A percentile compares a stretch with the other conserved stretches of the same genome.
These are phyloP conservation scores for Cryptococcus deneoformans DNA, from an alignment of 1,284 basidiomycete genomes.

Conservation along the genomic window DNA sequence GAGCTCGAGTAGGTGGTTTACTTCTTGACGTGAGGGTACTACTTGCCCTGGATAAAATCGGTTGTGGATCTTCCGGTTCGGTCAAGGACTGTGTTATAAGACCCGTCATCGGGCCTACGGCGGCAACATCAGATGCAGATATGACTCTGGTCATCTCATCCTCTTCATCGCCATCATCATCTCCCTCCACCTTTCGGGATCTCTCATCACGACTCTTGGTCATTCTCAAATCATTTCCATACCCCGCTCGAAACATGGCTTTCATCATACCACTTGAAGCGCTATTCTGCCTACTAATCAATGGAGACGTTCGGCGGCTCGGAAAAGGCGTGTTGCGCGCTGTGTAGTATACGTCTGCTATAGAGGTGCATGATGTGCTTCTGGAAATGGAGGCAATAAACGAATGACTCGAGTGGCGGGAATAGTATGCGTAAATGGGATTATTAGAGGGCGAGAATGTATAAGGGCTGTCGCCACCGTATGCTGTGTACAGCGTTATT, in stretches of 20 bases:
- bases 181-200: not conserved
- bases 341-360: slow-evolving; percentile 47
- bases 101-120: not conserved
- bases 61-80: not conserved
- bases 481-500: slow-evolving; percentile 14
- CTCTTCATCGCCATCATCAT: not conserved
- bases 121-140: not conserved
- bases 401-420: slow-evolving; percentile 14
- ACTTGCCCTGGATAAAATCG: no score
- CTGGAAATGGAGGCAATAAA: slow-evolving; percentile 5
- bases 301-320: slow-evolving; percentile 10
- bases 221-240: slow-evolving; percentile 14
- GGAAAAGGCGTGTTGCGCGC: slow-evolving; percentile 30
- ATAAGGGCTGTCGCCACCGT: slow-evolving; percentile 28
- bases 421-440: slow-evolving; percentile 28
- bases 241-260: not conserved
- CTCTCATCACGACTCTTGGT: slow-evolving; percentile 7
- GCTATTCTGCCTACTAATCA: slow-evolving; percentile 6
- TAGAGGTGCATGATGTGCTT: slow-evolving; percentile 27
- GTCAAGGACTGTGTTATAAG: not conserved
- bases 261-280: not conserved
- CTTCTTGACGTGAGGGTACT: not conserved
- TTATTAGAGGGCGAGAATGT: slow-evolving; percentile 20
- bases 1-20: not conserved
- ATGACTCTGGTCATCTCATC: not conserved